Evolutionary conservation across 805 yeast species (phyloP).

Genomic region (Candida wancherniae): DNA sequence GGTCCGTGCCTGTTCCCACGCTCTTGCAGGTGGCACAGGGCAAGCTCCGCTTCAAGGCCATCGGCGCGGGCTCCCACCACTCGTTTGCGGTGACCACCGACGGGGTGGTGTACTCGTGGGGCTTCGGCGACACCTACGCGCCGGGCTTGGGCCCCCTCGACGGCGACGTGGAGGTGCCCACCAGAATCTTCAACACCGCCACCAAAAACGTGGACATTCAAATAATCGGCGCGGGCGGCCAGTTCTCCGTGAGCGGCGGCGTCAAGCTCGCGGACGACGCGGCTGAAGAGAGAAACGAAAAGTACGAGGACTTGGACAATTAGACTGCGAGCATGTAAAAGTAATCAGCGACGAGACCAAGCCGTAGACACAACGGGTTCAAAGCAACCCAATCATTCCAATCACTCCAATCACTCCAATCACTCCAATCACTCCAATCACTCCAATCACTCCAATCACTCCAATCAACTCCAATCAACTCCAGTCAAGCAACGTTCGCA

Average conservation of each 20-base stretch:
- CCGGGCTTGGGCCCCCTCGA: constrained; percentile 93
- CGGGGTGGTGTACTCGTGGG: constrained; percentile 93
- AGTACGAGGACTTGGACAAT: constrained; percentile 46
- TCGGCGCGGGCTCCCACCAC: constrained; percentile 90
- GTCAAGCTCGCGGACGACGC: constrained; percentile 49
- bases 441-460: too few relatives aligned
- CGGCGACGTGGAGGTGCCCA: constrained; percentile 81
- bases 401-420: too few relatives aligned
- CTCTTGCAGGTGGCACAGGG: constrained; percentile 39
- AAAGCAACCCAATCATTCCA: too few relatives aligned
- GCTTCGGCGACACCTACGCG: constrained; percentile 95
- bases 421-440: too few relatives aligned
- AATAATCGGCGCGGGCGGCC: constrained; percentile 91
- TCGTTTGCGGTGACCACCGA: constrained; percentile 78
- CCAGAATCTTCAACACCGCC: constrained; percentile 90
- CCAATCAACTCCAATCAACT: too few relatives aligned
- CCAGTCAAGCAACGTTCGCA: too few relatives aligned
- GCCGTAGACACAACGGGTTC: too few relatives aligned
- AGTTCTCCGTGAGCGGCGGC: constrained; percentile 89
- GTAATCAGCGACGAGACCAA: too few relatives aligned
- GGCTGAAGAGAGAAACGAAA: constrained; percentile 46
- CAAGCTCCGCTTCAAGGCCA: constrained; percentile 29
- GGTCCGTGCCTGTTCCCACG: constrained; percentile 86
- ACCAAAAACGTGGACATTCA: constrained; percentile 71
- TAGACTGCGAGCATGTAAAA: too few relatives aligned